Conservation (phyloP, 1,284 basidiomycete species). For the Hypsizygus ulmarius region DNA sequence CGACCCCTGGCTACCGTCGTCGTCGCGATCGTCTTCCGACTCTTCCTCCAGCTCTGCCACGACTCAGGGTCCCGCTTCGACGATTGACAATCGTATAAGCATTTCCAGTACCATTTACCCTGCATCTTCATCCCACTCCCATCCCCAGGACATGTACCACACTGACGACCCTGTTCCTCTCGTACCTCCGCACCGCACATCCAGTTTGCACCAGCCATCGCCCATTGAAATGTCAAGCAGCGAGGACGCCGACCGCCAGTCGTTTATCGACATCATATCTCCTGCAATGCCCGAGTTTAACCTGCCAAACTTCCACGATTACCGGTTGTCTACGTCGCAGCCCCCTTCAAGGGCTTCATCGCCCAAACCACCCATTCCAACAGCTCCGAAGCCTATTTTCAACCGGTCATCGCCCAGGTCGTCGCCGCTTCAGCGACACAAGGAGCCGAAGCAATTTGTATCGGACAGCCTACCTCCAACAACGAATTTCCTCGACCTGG, state of each 20-base stretch:
- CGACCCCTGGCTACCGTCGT: constrained; percentile 16
- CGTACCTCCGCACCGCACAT: constrained; percentile 16
- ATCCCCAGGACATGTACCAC: constrained; percentile 31
- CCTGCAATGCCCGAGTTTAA: constrained; percentile 30
- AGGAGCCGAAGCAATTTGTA: constrained; percentile 4
- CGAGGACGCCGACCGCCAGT: constrained; percentile 35
- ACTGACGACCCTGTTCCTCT: constrained; percentile 19
- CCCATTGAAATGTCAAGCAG: constrained; percentile 1
- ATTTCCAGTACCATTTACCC: constrained; percentile 47
- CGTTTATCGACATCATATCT: constrained; percentile 58
- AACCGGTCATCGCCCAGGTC: constrained; percentile 17
- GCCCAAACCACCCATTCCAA: constrained; percentile 41
- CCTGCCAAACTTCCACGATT: constrained; percentile 14
- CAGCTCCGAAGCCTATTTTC: constrained; percentile 33
- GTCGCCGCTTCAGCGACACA: constrained; percentile 14
- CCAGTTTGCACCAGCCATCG: constrained; percentile 15
- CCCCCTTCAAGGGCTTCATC: constrained; percentile 16
- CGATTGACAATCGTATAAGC: constrained; percentile 39
- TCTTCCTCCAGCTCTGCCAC: constrained; percentile 25
- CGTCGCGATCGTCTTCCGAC: constrained; percentile 26
- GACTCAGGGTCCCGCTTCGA: constrained; percentile 34
- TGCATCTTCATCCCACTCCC: constrained; percentile 30
- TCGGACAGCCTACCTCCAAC: constrained; percentile 45
- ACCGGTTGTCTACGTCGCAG: constrained; percentile 3
- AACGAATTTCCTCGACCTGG: constrained; percentile 62